Percentiles rank a stretch among this genome's conserved stretches.
phyloP scores from a whole-genome alignment of 306 rosid species.

The Mimosa pudica region DNA sequence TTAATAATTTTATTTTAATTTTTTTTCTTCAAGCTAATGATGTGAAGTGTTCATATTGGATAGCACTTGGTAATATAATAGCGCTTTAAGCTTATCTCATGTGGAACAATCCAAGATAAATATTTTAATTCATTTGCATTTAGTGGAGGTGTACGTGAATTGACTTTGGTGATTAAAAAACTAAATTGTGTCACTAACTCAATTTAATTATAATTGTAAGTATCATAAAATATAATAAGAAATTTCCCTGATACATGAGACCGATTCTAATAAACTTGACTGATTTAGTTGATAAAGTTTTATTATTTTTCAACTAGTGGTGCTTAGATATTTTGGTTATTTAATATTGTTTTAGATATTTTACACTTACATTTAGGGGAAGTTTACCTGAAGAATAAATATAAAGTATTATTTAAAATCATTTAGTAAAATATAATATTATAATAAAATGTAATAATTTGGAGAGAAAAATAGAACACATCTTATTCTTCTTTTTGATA shows the following conservation, averaged over 20 bases:
- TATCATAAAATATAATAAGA: not conserved
- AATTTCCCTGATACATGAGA: not conserved
- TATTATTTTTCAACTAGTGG: not conserved
- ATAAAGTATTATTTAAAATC: not conserved
- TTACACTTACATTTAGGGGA: not conserved
- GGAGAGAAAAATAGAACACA: not conserved
- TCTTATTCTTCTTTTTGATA: not conserved
- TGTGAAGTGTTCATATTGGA: constrained; percentile 13
- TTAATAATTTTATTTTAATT: not conserved
- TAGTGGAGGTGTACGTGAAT: not conserved
- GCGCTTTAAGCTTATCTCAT: constrained; percentile 36
- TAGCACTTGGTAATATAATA: constrained; percentile 22
- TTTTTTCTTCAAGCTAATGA: constrained; percentile 9
- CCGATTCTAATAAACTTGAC: not conserved
- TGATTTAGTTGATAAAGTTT: not conserved
- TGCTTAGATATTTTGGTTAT: not conserved
- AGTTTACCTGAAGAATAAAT: not conserved
- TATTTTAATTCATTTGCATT: not conserved
- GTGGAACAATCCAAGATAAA: constrained; percentile 6
- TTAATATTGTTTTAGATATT: not conserved
- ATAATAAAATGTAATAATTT: not conserved
- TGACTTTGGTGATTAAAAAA: not conserved
- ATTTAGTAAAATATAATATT: not conserved
- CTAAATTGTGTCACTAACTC: not conserved
- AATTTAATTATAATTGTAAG: not conserved